Evolutionary conservation across 2,329 filamentous ascomycete genomes (phyloP).

Genomic region (Penicillium nordicum): DNA sequence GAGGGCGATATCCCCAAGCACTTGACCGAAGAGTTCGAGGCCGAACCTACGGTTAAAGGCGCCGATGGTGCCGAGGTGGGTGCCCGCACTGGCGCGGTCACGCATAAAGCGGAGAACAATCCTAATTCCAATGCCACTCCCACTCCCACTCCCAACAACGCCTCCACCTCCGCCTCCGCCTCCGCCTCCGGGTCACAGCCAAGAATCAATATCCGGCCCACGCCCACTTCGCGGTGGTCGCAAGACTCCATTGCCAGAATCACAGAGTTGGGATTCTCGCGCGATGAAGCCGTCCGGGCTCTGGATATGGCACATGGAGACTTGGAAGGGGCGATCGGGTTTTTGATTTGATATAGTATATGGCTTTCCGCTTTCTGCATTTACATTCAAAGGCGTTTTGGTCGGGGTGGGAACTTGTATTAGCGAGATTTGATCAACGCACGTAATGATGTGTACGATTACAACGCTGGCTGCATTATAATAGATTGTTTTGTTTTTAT

Average conservation of each 20-base stretch:
- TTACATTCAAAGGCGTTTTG: slow-evolving; percentile 14
- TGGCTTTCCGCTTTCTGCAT: slow-evolving; percentile 2
- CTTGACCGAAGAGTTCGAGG: slow-evolving; percentile 64
- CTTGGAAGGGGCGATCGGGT: slow-evolving; percentile 79
- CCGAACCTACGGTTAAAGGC: slow-evolving; percentile 80
- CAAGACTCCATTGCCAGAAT: slow-evolving; percentile 71
- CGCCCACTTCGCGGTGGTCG: slow-evolving; percentile 45
- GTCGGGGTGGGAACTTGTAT: slow-evolving; percentile 12
- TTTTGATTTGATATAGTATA: slow-evolving; percentile 66
- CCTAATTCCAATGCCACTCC: slow-evolving; percentile 8
- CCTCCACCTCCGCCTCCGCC: slow-evolving; percentile 17
- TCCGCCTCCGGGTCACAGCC: slow-evolving; percentile 13
- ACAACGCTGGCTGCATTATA: slow-evolving; percentile 5
- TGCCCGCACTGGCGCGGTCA: slow-evolving; percentile 68
- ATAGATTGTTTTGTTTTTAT: background rate
- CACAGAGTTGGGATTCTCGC: slow-evolving; percentile 71
- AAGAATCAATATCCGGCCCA: slow-evolving; percentile 28
- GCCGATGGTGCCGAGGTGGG: slow-evolving; percentile 88
- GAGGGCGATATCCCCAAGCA: slow-evolving; percentile 93
- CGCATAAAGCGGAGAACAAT: slow-evolving; percentile 32
- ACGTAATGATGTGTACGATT: slow-evolving; percentile 12
- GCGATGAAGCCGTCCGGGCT: slow-evolving; percentile 72
- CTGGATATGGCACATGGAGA: slow-evolving; percentile 81
- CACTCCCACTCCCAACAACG: background rate
- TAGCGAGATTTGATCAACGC: slow-evolving; percentile 16